Evolutionary conservation across 345 rosid species (phyloP), one percentile per base, ranked within the genome.

Genomic region (Eucalyptus urophylla): DNA sequence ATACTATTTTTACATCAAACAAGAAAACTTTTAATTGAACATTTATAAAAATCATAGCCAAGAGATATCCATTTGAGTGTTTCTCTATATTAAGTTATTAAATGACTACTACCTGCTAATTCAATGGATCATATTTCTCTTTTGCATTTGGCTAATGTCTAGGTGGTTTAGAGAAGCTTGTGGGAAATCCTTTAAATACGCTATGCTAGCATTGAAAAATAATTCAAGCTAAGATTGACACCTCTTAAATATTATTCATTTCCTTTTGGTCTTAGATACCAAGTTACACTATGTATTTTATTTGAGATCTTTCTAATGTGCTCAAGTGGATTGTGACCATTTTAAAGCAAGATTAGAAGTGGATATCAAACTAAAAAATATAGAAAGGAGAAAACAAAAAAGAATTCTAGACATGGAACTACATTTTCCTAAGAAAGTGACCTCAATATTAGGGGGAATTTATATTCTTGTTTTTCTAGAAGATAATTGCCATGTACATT

Each of bases 221-320:
- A 65, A 14, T n/a, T 65, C 72, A 65, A 65, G 17, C 72, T 1
- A 29, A 2, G 2, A 65, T 65, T 65, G 1, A 2, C 21, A 51
- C 21, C 1, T 16, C 8, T 51, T 51, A 51, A 6, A 50, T 50
- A 31, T n/a, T 27, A 2, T 8, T 65, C 9, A 62, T 62, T 15
- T n/a, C 72, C 0, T n/a, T 65, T n/a, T 65, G 37, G 76, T 29
- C 11, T 65, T 14, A 65, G 76, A n/a, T n/a, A 65, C 10, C 2
- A 65, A 65, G 37, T 3, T 65, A 0, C 37, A 4, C 0, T 29
- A 14, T 65, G 11, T 14, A 31, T 2, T 65, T 19, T n/a, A n/a
- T n/a, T 65, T 65, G 37, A 65, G 1, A n/a, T 65, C 9, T 7
- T 65, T 65, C 37, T 65, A 65, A 65, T n/a, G 15, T 29, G 37